phyloP scores from a whole-genome alignment of 352 stramenopile species.

The Globisporangium emineosum region DNA sequence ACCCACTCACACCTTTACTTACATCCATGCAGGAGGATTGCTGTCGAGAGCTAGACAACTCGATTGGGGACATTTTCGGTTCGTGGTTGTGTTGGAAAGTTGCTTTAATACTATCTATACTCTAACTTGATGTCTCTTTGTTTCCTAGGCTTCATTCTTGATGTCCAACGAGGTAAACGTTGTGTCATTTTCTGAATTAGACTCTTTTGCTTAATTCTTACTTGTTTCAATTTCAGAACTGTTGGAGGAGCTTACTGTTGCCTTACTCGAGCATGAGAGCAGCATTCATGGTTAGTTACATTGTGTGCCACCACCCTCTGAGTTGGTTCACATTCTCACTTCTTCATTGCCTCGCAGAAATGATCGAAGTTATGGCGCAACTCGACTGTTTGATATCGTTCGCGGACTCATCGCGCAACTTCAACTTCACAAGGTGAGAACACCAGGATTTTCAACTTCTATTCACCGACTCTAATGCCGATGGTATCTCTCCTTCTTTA shows the following conservation, averaged over 20 bases:
- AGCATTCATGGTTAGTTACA: slow-evolving; percentile 51
- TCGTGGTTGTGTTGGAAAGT: slow-evolving; percentile 1
- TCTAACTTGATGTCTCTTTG: neutral
- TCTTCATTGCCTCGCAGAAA: slow-evolving; percentile 39
- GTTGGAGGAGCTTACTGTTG: slow-evolving; percentile 69
- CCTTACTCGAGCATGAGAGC: slow-evolving; percentile 65
- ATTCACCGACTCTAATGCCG: neutral
- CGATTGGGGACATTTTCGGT: slow-evolving; percentile 84
- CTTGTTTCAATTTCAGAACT: slow-evolving; percentile 37
- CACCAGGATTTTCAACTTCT: neutral
- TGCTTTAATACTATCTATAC: slow-evolving; percentile 14
- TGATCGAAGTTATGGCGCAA: slow-evolving; percentile 57
- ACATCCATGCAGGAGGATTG: slow-evolving; percentile 47
- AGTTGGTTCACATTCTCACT: neutral
- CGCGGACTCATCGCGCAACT: slow-evolving; percentile 52
- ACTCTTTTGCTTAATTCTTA: neutral
- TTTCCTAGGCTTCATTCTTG: slow-evolving; percentile 66
- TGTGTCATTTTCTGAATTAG: neutral
- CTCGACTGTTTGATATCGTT: slow-evolving; percentile 77
- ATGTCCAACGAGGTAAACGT: slow-evolving; percentile 66
- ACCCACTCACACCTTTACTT: neutral
- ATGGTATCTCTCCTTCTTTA: slow-evolving; percentile 6
- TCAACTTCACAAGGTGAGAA: slow-evolving; percentile 71
- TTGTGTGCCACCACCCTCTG: neutral
- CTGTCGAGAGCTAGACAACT: slow-evolving; percentile 76